Percentiles rank a stretch among this genome's conserved stretches.
Evolutionary conservation across 352 stramenopile species (phyloP).

Genomic region (Globisporangium abappressorium): DNA sequence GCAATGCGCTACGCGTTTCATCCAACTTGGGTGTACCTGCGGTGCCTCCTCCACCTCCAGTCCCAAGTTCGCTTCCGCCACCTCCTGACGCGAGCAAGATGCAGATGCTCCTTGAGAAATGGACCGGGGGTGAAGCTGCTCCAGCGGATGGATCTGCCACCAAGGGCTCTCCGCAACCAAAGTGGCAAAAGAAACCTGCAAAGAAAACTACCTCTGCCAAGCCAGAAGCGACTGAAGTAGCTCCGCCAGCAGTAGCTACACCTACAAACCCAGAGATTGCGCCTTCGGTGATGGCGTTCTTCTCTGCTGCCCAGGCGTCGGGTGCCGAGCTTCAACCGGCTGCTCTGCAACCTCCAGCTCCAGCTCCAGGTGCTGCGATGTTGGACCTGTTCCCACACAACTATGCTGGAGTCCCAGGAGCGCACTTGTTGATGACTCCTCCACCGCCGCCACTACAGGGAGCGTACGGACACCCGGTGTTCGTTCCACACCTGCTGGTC

Average conservation of each 20-base stretch:
- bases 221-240: background rate
- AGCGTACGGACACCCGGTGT: background rate
- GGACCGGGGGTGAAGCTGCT: constrained; percentile 35
- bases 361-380: constrained; percentile 21
- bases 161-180: constrained; percentile 2
- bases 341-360: constrained; percentile 3
- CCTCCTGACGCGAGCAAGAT: constrained; percentile 31
- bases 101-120: constrained; percentile 60
- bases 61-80: constrained; percentile 11
- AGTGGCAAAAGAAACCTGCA: background rate
- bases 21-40: constrained; percentile 1
- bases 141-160: constrained; percentile 3
- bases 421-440: background rate
- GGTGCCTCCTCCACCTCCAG: constrained; percentile 11
- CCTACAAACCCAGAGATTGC: constrained; percentile 5
- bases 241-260: background rate
- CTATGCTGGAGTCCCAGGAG: constrained; percentile 20
- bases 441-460: constrained; percentile 7
- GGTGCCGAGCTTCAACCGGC: constrained; percentile 10
- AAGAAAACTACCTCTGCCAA: background rate
- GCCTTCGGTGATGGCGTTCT: constrained; percentile 22
- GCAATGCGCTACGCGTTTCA: constrained; percentile 7
- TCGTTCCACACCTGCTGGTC: constrained; percentile 8
- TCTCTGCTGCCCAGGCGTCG: constrained; percentile 17
- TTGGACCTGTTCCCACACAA: constrained; percentile 53